phyloP scores from a whole-genome alignment of 2,329 filamentous ascomycete genomes.

The Phaeosphaeriaceae sp. region DNA sequence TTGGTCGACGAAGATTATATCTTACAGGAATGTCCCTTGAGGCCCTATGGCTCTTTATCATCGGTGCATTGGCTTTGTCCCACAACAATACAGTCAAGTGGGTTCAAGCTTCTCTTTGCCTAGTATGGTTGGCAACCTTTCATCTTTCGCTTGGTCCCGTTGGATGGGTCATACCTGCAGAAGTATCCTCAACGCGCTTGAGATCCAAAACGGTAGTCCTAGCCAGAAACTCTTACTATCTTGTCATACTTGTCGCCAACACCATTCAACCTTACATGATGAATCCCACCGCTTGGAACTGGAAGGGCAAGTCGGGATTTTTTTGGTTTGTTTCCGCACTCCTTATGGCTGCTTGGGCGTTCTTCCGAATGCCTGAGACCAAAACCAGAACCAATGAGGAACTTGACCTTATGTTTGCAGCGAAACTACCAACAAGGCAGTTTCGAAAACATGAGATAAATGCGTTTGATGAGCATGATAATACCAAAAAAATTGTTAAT shows the following conservation, averaged over 20 bases:
- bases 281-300: slow-evolving; percentile 70
- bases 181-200: slow-evolving; percentile 78
- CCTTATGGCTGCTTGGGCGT: slow-evolving; percentile 76
- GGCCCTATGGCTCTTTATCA: neutral
- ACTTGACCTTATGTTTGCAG: slow-evolving; percentile 80
- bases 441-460: slow-evolving; percentile 39
- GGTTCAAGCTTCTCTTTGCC: neutral
- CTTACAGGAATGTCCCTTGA: neutral
- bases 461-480: slow-evolving; percentile 28
- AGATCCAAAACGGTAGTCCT: slow-evolving; percentile 89
- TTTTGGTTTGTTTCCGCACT: slow-evolving; percentile 82
- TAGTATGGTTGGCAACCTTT: slow-evolving; percentile 11
- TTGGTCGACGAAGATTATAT: neutral
- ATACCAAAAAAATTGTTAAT: too few relatives aligned
- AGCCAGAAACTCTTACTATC: slow-evolving; percentile 74
- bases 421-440: slow-evolving; percentile 20
- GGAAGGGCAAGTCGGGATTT: slow-evolving; percentile 82
- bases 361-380: slow-evolving; percentile 79
- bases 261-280: slow-evolving; percentile 70
- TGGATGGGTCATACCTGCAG: slow-evolving; percentile 73
- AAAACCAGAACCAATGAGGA: slow-evolving; percentile 79
- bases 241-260: slow-evolving; percentile 80
- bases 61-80: neutral
- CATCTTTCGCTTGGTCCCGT: slow-evolving; percentile 39
- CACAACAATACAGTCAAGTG: neutral